Evolutionary conservation across 768 basidiomycete species (phyloP), one percentile per base, ranked within the genome.

Genomic region (Trametes punicea): DNA sequence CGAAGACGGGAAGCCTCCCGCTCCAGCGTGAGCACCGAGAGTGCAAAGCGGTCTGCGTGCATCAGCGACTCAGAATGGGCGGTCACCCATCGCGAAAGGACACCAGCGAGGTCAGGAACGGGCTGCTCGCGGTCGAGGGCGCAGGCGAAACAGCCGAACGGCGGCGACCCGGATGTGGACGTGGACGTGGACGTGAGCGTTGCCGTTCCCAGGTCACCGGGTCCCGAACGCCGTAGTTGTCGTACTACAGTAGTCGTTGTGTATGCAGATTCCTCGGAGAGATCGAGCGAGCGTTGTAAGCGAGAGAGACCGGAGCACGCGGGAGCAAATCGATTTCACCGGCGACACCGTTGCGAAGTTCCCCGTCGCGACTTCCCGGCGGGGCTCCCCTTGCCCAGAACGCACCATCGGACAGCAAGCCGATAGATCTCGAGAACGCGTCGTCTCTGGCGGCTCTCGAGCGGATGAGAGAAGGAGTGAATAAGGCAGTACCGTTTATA

Each of bases 401-500:
- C 5, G 34, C 13, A 36, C 34, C n/a, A n/a, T n/a, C 34, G 15
- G n/a, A 36, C 8, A 10, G 34, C 34, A 16, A 10, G 34, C 34
- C 34, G 34, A 36, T 36, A 26, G 33, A 6, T 21, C 36, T 26
- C 31, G 31, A 18, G 8, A n/a, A 16, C 34, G n/a, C 34, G 34
- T 10, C 34, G 34, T 16, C 13, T 16, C 5, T 5, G 6, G 34
- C 6, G 31, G 25, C n/a, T 26, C 48, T n/a, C 18, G 49, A 23
- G 33, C 16, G 21, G 21, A 20, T 18, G 36, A 3, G 40, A 31
- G 50, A 42, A 21, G 25, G 8, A 13, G 9, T n/a, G n/a, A n/a
- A n/a, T n/a, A 51, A 31, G 7, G n/a, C 34, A 9, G 34, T 48
- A 21, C 55, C 49, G 55, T 34, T 42, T 56, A 36, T 42, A 27